phyloP scores from a whole-genome alignment of 495 filamentous ascomycete species.

The Penicillium coffeae region DNA sequence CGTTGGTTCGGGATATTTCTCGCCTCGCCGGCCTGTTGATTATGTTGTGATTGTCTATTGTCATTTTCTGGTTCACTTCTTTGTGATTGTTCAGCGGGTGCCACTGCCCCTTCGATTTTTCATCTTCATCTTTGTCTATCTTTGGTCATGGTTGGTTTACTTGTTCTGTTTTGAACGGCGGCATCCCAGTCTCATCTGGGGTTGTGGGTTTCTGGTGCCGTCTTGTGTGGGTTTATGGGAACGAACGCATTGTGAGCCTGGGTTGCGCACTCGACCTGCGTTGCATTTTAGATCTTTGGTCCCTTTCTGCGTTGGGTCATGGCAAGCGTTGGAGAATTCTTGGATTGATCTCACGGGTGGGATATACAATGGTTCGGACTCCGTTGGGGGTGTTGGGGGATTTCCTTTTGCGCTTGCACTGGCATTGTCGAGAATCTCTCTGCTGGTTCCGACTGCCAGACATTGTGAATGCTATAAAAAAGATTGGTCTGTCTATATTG shows the following conservation, averaged over 20 bases:
- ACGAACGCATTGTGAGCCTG: conserved; percentile 23
- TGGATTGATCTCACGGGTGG: conserved; percentile 45
- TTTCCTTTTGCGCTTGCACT: conserved; percentile 41
- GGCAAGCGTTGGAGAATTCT: conserved; percentile 46
- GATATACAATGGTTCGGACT: conserved; percentile 45
- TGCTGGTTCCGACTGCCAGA: conserved; percentile 12
- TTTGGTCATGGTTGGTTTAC: conserved; percentile 28
- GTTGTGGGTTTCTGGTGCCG: conserved; percentile 22
- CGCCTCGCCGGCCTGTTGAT: conserved; percentile 26
- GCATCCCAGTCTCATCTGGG: conserved; percentile 13
- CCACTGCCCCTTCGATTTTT: conserved; percentile 29
- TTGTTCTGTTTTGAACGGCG: conserved; percentile 26
- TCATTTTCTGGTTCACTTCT: conserved; percentile 24
- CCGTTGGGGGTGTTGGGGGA: conserved; percentile 46
- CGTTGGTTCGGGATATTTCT: conserved; percentile 31
- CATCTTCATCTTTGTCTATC: conserved; percentile 33
- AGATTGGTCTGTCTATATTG: conserved; percentile 41
- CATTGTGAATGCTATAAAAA: conserved; percentile 37
- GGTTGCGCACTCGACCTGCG: conserved; percentile 28
- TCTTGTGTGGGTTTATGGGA: conserved; percentile 22
- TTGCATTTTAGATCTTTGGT: conserved; percentile 49
- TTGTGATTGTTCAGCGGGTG: conserved; percentile 19
- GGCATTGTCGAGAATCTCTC: conserved; percentile 21
- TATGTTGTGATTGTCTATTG: conserved; percentile 25
- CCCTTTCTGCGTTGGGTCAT: conserved; percentile 41